phyloP scores from a whole-genome alignment of 2,329 filamentous ascomycete genomes.

The Diplodia corticola region DNA sequence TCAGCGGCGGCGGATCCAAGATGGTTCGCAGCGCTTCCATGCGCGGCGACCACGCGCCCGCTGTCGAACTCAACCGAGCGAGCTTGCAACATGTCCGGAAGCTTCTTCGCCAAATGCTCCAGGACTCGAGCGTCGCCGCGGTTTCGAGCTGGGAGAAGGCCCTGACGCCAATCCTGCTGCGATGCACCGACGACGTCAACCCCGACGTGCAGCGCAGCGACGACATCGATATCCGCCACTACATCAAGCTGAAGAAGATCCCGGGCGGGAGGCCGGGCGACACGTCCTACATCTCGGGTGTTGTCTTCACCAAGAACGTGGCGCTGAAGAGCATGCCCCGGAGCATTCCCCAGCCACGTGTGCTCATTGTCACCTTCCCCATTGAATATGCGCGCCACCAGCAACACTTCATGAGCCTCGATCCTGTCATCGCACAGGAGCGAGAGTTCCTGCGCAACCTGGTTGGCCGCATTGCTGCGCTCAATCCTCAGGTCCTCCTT shows the following conservation, averaged over 20 bases:
- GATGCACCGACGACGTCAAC: slow-evolving; percentile 90
- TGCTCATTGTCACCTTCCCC: slow-evolving; percentile 90
- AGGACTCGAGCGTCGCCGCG: slow-evolving; percentile 73
- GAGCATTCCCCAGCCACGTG: slow-evolving; percentile 77
- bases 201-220: slow-evolving; percentile 88
- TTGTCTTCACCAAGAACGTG: slow-evolving; percentile 96
- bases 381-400: slow-evolving; percentile 95
- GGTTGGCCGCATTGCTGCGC: slow-evolving; percentile 83
- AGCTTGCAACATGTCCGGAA: slow-evolving; percentile 87
- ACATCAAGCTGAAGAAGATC: slow-evolving; percentile 96
- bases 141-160: slow-evolving; percentile 83
- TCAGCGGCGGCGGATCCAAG: slow-evolving; percentile 34
- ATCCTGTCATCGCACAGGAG: slow-evolving; percentile 95
- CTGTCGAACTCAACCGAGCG: slow-evolving; percentile 81
- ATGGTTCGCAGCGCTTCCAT: slow-evolving; percentile 77
- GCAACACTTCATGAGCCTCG: slow-evolving; percentile 95
- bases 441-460: slow-evolving; percentile 90
- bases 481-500: slow-evolving; percentile 83
- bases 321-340: slow-evolving; percentile 95
- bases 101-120: slow-evolving; percentile 78
- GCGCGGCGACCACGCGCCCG: slow-evolving; percentile 69
- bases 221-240: slow-evolving; percentile 95
- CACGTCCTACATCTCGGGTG: slow-evolving; percentile 92
- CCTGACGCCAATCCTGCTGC: slow-evolving; percentile 83
- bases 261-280: slow-evolving; percentile 86